phyloP scores from a whole-genome alignment of 331 rosid genomes.

The Prunus yedoensis region DNA sequence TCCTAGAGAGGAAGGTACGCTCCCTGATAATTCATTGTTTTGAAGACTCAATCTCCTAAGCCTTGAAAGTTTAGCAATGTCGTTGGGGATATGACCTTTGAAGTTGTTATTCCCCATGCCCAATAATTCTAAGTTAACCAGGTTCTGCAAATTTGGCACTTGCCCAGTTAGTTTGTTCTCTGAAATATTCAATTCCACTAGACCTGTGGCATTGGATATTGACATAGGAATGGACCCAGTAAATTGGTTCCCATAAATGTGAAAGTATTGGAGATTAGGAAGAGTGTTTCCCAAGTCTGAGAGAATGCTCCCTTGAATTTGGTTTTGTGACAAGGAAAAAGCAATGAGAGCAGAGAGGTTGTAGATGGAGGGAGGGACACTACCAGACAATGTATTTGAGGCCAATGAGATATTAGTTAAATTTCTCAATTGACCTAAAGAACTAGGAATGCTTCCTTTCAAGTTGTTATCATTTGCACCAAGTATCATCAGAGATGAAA shows the following conservation, averaged over 20 bases:
- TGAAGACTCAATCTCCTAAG: neutral
- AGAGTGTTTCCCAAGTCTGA: conserved; percentile 17
- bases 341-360: neutral
- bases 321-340: neutral
- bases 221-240: conserved; percentile 22
- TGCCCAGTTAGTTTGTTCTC: conserved; percentile 1
- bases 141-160: neutral
- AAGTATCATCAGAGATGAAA: neutral
- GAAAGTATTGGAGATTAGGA: neutral
- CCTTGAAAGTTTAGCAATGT: neutral
- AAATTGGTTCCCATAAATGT: neutral
- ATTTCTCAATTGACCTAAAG: conserved; percentile 10
- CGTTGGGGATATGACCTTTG: conserved; percentile 13
- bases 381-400: neutral
- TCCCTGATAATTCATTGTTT: neutral
- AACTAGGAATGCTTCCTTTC: conserved; percentile 17
- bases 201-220: conserved; percentile 13
- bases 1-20: conserved; percentile 24
- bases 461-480: neutral
- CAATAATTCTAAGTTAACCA: neutral
- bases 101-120: neutral
- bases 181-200: neutral
- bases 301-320: neutral
- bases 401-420: neutral
- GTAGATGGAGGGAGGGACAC: conserved; percentile 9